These are phyloP conservation scores for Moricandia moricandioides DNA, from an alignment of 345 rosid species.

Conservation along the genomic window DNA sequence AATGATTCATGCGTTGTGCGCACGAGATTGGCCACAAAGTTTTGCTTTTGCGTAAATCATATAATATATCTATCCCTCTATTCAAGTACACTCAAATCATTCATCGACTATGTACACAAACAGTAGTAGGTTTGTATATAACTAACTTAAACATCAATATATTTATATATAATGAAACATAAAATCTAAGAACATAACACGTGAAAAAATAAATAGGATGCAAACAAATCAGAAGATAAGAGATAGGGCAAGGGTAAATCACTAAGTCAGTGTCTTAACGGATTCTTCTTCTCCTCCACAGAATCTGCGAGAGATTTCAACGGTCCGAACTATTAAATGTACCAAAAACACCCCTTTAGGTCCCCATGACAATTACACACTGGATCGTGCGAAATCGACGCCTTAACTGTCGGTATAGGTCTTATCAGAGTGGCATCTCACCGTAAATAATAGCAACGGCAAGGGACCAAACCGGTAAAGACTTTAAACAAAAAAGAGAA, in stretches of 20 bases:
- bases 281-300: conserved; percentile 36
- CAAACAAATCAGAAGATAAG: background rate
- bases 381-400: conserved; percentile 59
- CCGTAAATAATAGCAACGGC: conserved; percentile 44
- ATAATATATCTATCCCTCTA: background rate
- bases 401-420: conserved; percentile 78
- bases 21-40: conserved; percentile 22
- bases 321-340: conserved; percentile 23
- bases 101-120: background rate
- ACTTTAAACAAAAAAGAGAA: conserved; percentile 14
- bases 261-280: conserved; percentile 21
- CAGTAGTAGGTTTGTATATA: background rate
- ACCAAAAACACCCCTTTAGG: conserved; percentile 36
- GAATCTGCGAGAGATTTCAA: conserved; percentile 28
- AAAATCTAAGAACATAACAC: background rate
- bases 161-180: background rate
- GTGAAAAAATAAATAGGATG: background rate
- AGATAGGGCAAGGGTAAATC: conserved; percentile 6
- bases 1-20: conserved; percentile 20
- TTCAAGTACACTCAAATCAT: conserved; percentile 1
- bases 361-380: conserved; percentile 30
- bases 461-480: conserved; percentile 8
- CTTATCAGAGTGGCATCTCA: conserved; percentile 37
- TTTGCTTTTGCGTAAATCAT: conserved; percentile 3
- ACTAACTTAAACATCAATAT: background rate